Evolutionary conservation across 1,284 basidiomycete species (phyloP).

Genomic region (Agaricales sp.): DNA sequence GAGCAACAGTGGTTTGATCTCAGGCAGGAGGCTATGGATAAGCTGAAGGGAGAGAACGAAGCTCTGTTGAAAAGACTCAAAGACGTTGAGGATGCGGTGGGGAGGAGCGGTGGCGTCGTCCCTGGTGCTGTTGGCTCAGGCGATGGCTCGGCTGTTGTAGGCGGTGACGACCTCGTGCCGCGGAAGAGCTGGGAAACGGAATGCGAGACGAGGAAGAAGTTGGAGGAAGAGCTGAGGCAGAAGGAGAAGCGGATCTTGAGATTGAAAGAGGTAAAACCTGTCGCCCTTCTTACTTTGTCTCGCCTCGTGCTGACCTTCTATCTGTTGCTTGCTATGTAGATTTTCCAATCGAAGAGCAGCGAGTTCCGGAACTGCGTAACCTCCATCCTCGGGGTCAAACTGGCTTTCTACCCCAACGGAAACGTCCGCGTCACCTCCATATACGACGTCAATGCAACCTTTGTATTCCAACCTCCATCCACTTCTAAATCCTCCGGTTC

Average conservation of each 20-base stretch:
- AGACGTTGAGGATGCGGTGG: slow-evolving; percentile 35
- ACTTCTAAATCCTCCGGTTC: background rate
- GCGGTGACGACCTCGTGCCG: slow-evolving; percentile 39
- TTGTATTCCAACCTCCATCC: slow-evolving; percentile 53
- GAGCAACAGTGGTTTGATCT: slow-evolving; percentile 64
- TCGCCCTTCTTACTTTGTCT: background rate
- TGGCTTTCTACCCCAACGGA: slow-evolving; percentile 78
- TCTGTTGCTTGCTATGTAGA: slow-evolving; percentile 25
- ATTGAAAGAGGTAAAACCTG: slow-evolving; percentile 48
- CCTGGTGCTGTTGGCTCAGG: slow-evolving; percentile 11
- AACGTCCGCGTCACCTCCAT: slow-evolving; percentile 76
- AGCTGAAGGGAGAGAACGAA: slow-evolving; percentile 66
- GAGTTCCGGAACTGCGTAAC: slow-evolving; percentile 79
- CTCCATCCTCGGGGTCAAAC: slow-evolving; percentile 74
- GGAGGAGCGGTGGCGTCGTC: slow-evolving; percentile 5
- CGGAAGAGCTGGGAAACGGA: slow-evolving; percentile 62
- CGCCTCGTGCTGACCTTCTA: background rate
- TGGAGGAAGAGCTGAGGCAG: slow-evolving; percentile 51
- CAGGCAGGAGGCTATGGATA: slow-evolving; percentile 55
- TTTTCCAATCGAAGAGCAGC: slow-evolving; percentile 64
- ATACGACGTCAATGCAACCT: slow-evolving; percentile 62
- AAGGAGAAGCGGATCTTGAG: slow-evolving; percentile 70
- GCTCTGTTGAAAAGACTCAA: slow-evolving; percentile 49
- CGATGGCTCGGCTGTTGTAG: slow-evolving; percentile 9
- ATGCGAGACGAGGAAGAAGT: slow-evolving; percentile 46